phyloP scores from a whole-genome alignment of 176 grass and related monocot genomes.

The Thinopyrum elongatum region DNA sequence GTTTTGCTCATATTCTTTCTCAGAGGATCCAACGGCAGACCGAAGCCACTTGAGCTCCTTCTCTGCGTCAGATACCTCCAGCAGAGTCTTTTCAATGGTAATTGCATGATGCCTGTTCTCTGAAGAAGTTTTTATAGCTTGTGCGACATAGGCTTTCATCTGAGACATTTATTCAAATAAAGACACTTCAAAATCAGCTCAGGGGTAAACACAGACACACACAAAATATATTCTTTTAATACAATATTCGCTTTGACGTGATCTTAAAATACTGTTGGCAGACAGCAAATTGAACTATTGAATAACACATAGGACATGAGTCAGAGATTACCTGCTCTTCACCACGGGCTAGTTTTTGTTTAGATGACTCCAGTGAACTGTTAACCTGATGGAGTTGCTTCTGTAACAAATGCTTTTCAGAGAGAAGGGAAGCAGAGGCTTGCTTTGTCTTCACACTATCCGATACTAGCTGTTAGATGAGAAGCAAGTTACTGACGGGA shows the following conservation, averaged over 20 bases:
- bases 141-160: no score
- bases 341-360: slow-evolving; percentile 60
- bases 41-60: no score
- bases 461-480: slow-evolving; percentile 76
- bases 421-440: slow-evolving; percentile 69
- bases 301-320: slow-evolving; percentile 17
- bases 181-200: background rate
- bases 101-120: no score
- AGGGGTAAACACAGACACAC: background rate
- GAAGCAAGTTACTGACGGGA: slow-evolving; percentile 34
- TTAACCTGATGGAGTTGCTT: slow-evolving; percentile 89
- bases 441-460: slow-evolving; percentile 99
- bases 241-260: background rate
- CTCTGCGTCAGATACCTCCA: no score
- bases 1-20: no score
- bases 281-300: slow-evolving; percentile 8
- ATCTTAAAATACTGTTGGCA: background rate
- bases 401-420: slow-evolving; percentile 79
- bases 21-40: no score
- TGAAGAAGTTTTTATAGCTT: no score
- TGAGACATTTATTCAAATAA: no score
- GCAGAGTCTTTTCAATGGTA: no score
- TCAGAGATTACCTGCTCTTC: slow-evolving; percentile 81
- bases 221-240: background rate
- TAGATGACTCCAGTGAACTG: slow-evolving; percentile 69